phyloP scores from a whole-genome alignment of 169 alveolate genomes.

The Cryptosporidium parvum region DNA sequence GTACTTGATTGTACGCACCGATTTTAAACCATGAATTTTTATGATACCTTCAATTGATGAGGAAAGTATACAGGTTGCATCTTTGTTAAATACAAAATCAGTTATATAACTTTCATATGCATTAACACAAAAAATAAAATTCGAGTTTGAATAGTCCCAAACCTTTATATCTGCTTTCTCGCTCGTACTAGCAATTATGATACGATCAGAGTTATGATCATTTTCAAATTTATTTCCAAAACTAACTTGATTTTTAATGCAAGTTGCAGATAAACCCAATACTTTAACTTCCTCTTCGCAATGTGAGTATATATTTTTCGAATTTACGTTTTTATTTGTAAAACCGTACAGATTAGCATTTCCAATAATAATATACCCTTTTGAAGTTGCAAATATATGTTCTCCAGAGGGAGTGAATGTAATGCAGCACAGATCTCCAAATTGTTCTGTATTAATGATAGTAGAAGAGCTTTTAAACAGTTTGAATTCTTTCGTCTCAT shows the following conservation, averaged over 20 bases:
- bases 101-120: slow-evolving; percentile 30
- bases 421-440: slow-evolving; percentile 26
- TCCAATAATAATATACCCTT: slow-evolving; percentile 35
- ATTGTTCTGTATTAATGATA: background rate
- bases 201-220: background rate
- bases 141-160: slow-evolving; percentile 31
- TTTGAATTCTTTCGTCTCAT: background rate
- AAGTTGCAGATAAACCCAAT: background rate
- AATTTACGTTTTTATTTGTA: background rate
- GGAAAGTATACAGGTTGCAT: slow-evolving; percentile 56
- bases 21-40: slow-evolving; percentile 68
- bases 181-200: slow-evolving; percentile 60
- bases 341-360: background rate
- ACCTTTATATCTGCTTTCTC: slow-evolving; percentile 31
- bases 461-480: background rate
- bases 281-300: slow-evolving; percentile 16
- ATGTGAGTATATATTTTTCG: slow-evolving; percentile 5
- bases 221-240: background rate
- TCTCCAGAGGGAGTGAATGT: slow-evolving; percentile 35
- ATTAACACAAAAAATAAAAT: slow-evolving; percentile 23
- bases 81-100: slow-evolving; percentile 30
- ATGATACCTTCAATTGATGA: slow-evolving; percentile 34
- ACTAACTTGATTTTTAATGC: background rate
- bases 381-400: slow-evolving; percentile 38
- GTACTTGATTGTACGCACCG: slow-evolving; percentile 35